Evolutionary conservation across 805 yeast species (phyloP).

Genomic region (Saccharomycopsis sp.): DNA sequence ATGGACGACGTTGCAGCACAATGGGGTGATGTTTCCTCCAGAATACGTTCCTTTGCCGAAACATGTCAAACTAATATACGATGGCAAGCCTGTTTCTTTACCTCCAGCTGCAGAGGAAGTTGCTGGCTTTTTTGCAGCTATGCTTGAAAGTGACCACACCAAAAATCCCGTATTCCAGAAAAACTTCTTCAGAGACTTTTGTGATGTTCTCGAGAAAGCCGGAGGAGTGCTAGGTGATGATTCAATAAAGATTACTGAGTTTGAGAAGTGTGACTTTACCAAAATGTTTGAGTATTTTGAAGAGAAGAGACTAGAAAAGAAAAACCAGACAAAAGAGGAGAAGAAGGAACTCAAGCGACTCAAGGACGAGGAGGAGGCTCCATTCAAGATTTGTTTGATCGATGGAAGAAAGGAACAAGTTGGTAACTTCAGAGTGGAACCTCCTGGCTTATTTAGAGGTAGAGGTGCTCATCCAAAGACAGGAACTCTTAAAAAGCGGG

Average conservation of each 20-base stretch:
- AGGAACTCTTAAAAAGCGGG: constrained; percentile 83
- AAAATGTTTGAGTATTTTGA: constrained; percentile 71
- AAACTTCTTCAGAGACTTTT: constrained; percentile 80
- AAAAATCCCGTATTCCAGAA: constrained; percentile 78
- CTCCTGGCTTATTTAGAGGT: constrained; percentile 93
- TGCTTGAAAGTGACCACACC: constrained; percentile 84
- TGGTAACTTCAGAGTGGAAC: constrained; percentile 91
- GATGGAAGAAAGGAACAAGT: constrained; percentile 89
- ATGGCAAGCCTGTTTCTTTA: constrained; percentile 65
- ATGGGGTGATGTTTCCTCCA: constrained; percentile 92
- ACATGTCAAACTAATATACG: constrained; percentile 66
- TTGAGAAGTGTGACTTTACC: constrained; percentile 69
- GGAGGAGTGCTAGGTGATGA: constrained; percentile 50
- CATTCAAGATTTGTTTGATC: constrained; percentile 68
- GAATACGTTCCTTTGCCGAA: constrained; percentile 80
- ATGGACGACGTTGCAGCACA: constrained; percentile 83
- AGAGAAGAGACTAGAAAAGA: constrained; percentile 61
- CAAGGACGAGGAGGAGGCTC: constrained; percentile 70
- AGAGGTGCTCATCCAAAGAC: constrained; percentile 97
- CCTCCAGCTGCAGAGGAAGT: constrained; percentile 90
- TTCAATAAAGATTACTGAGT: constrained; percentile 42
- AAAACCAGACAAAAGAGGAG: constrained; percentile 60
- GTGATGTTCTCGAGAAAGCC: constrained; percentile 54
- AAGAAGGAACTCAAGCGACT: constrained; percentile 68
- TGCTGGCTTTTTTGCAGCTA: constrained; percentile 89